Evolutionary conservation across 176 grass and related monocot genomes (phyloP), one percentile per base, ranked within the genome.

Genomic region (Oryza australiensis): DNA sequence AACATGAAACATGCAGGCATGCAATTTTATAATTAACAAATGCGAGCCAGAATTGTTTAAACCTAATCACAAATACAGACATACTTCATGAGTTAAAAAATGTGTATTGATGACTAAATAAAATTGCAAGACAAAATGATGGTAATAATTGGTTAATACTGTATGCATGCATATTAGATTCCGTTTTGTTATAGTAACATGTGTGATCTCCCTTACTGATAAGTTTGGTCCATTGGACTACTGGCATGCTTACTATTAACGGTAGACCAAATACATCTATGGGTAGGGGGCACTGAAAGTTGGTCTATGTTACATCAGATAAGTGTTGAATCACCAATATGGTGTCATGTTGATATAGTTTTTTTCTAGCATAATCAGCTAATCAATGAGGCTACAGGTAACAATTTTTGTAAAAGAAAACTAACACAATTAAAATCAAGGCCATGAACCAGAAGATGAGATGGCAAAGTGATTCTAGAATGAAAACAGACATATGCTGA

Each of bases 351-450:
- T 71, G 22, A 26, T 11, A 65, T 5, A 42, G 18, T 29, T 37
- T 37, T 37, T 37, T 37, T 37, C 35, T 40, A 89, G 28, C 51
- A 64, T n/a, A 38, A 84, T n/a, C 45, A 79, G 45, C 34, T 35
- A 79, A 8, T 45, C 24, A 66, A 26, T 79, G 74, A 74, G 64
- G 16, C 35, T 15, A 65, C 2, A 6, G 53, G 72, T 60, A 62
- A 75, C 3, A 35, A 76, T 64, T 77, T 23, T n/a, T n/a, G n/a
- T n/a, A n/a, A 79, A 26, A 53, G 41, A 49, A 62, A 18, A 30
- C 64, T 29, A 20, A 71, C 62, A 69, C 9, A 13, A 62, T 24
- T 28, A 69, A 28, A 69, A 69, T 74, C 23, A 3, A 28, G 22
- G 43, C 26, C 43, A 73, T 29, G 14, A 78, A 70, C 26, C 8